Base-by-base conservation (phyloP, 768 basidiomycete genomes). In the Pleurotus tuoliensis region DNA sequence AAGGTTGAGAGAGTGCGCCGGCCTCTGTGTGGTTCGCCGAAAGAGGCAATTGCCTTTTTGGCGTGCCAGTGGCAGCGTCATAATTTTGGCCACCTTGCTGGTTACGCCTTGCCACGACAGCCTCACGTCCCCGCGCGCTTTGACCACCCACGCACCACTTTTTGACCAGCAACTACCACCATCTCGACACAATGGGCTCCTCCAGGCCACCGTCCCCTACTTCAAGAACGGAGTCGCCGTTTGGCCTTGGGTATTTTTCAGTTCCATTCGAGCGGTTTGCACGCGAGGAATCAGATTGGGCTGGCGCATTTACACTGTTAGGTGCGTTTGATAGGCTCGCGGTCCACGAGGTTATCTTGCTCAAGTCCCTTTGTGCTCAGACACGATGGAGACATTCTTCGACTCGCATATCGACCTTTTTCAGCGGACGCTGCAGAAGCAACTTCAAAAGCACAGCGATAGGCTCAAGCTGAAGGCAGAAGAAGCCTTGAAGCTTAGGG, bases 381-480 rank as follows among this genome's bases (percentile, higher is more conserved):
- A 97, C 71, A 96, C 94, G 7, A 76, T 94, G 69, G 94, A 97
- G 72, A 97, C 94, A 0, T 97, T 89, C 67, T 96, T 94, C 67
- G 94, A 98, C 73, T 93, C 94, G 1, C 87, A 90, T 67, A 75
- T 91, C 60, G 90, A 91, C 67, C 77, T 92, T 13, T 71, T 91
- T 3, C 90, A 96, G 68, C 85, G 94, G 41, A 85, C 84, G 56
- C 79, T 96, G 25, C 88, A 91, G 70, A 94, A 89, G 56, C 93
- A 94, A 57, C 79, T 96, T 22, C 88, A 91, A 69, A 94, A 89
- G 56, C 93, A 94, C 65, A 85, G 90, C 62, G 90, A 94, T 59
- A 78, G 83, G 47, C 78, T 97, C 55, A 94, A 91, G 76, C 73
- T 82, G 68, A 84, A 83, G 62, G 94, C 94, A 0, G 92, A 92